A percentile compares a stretch with the other conserved stretches of the same genome.
Evolutionary conservation across 2,329 filamentous ascomycete species (phyloP).

Genomic region (Bipolaris sorokiniana): DNA sequence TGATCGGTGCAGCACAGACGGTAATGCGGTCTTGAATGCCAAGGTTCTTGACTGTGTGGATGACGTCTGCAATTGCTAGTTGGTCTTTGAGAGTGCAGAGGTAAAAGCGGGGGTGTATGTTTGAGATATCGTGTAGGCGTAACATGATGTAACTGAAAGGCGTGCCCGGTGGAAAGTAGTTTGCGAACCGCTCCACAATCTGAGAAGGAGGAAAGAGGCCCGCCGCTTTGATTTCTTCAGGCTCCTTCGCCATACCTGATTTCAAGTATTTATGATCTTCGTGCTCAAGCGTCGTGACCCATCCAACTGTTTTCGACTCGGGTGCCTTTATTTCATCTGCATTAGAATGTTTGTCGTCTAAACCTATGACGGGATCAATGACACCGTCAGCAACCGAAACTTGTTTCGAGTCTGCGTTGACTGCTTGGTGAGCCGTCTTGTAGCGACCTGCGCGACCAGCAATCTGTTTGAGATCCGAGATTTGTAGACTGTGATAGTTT

Average conservation of each 20-base stretch:
- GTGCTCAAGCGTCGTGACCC: conserved; percentile 78
- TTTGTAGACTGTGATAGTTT: conserved; percentile 63
- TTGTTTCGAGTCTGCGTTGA: conserved; percentile 30
- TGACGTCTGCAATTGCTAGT: conserved; percentile 71
- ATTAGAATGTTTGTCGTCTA: conserved; percentile 26
- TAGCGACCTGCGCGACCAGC: conserved; percentile 90
- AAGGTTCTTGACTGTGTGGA: conserved; percentile 72
- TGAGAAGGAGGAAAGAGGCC: conserved; percentile 75
- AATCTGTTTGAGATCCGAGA: conserved; percentile 92
- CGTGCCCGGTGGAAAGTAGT: conserved; percentile 79
- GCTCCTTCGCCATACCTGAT: conserved; percentile 66
- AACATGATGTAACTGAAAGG: conserved; percentile 84
- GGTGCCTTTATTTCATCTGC: conserved; percentile 1
- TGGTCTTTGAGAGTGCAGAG: conserved; percentile 70
- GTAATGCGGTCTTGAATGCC: conserved; percentile 75
- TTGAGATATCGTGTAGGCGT: conserved; percentile 73
- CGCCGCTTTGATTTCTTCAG: conserved; percentile 71
- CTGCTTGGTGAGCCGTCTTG: conserved; percentile 69
- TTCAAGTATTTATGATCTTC: conserved; percentile 70
- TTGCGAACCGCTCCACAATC: conserved; percentile 76
- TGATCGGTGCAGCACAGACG: conserved; percentile 74
- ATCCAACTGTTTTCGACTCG: conserved; percentile 60
- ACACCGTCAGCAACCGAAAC: conserved; percentile 7
- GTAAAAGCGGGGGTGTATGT: conserved; percentile 70
- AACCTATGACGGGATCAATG: conserved; percentile 21